Evolutionary conservation across 177 flowering plant genomes (phyloP), one percentile per base, ranked within the genome.

Genomic region (Vitis hybrid): DNA sequence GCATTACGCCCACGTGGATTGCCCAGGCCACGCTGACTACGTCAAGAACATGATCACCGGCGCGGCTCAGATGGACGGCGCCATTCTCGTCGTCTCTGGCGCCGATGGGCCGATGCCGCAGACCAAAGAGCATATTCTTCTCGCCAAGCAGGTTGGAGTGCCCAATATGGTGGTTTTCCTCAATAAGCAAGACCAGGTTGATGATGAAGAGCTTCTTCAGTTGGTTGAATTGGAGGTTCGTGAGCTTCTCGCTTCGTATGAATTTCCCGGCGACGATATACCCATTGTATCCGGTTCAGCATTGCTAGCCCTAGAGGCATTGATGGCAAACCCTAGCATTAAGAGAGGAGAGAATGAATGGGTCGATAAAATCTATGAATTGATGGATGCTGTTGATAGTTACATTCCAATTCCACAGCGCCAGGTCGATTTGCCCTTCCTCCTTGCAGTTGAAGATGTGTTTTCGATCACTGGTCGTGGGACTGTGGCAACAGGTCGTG

Each of bases 51-150:
- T 88, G 88, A 88, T 88, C 27, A 87, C 89, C 11, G 91, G 89
- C 40, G 40, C 40, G 40, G 40, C 40, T 35, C 40, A 35, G 40
- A 35, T 35, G 40, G 40, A 35, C 40, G 90, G 92, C 1, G 90
- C 92, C 6, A 88, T 88, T 19, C 76, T 88, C 4, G 92, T 88
- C 1, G 85, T 80, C 11, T 89, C 93, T 14, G 93, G 93, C 2
- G 93, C 93, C 1, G 93, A 89, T 40, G 93, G 91, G 0, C 93
- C 93, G 6, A 89, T 89, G 93, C 93, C 93, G 2, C 93, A 89
- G 82, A 87, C 91, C 4, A 89, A 87, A 66, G 93, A 89, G 74
- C 93, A 89, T 71, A 84, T 89, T 56, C 67, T 89, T 14, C 73
- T 89, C 1, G 93, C 91, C 11, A 89, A 89, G 78, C 93, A 89